These are phyloP conservation scores for Fusarium brevicatenulatum DNA, from an alignment of 2,329 filamentous ascomycete genomes.

Conservation along the genomic window DNA sequence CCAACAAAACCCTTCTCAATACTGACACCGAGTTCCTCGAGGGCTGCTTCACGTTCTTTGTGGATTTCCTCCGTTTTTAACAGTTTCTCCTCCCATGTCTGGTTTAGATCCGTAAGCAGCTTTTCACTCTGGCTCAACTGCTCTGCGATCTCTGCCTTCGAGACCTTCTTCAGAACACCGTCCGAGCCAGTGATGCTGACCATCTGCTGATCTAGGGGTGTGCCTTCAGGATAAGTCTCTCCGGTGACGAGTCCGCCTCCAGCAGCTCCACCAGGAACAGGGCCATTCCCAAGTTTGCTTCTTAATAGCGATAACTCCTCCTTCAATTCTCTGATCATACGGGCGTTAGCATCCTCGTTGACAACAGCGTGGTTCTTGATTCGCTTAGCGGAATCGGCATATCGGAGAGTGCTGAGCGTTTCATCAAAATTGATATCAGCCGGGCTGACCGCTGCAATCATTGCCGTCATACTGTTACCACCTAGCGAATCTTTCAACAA, in stretches of 20 bases:
- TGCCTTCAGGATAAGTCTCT: constrained; percentile 90
- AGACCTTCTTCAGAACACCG: constrained; percentile 91
- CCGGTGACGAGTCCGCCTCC: constrained; percentile 68
- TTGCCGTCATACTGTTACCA: constrained; percentile 99
- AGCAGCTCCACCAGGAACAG: constrained; percentile 54
- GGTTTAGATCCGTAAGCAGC: constrained; percentile 92
- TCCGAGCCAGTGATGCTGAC: constrained; percentile 91
- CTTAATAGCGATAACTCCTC: constrained; percentile 89
- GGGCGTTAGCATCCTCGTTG: constrained; percentile 98
- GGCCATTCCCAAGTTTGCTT: constrained; percentile 79
- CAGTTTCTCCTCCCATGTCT: constrained; percentile 98
- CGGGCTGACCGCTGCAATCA: constrained; percentile 98
- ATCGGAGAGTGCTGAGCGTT: constrained; percentile 92
- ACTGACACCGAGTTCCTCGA: constrained; percentile 97
- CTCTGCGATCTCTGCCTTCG: constrained; percentile 97
- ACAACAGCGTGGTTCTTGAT: constrained; percentile 99
- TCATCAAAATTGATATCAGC: constrained; percentile 99
- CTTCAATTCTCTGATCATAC: constrained; percentile 98
- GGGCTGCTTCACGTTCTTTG: constrained; percentile 92
- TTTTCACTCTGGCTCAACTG: constrained; percentile 97
- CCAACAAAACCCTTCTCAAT: constrained; percentile 99
- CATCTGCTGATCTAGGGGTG: constrained; percentile 93
- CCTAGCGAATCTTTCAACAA: constrained; percentile 95
- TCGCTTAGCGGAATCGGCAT: constrained; percentile 96
- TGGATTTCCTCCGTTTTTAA: constrained; percentile 96